Base-by-base conservation (phyloP, 768 basidiomycete genomes). In the Trametes villosa region DNA sequence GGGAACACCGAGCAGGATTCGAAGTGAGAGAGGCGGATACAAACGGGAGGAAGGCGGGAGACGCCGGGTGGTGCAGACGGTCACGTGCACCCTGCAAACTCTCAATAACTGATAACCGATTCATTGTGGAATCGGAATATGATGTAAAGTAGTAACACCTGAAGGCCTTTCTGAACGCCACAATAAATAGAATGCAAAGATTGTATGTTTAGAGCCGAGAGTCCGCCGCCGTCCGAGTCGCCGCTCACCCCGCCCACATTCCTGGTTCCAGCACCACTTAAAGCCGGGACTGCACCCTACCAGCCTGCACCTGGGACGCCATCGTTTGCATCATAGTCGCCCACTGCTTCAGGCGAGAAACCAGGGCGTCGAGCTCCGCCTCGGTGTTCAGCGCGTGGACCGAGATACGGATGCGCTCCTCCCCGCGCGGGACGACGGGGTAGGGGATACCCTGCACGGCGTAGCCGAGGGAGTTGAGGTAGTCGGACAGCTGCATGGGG, bases 331-430 rank as follows among this genome's bases (percentile, higher is more conserved):
- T 55, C 53, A 55, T 50, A 18, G 44, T 45, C 9, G 53, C 53
- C 61, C 61, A 62, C 30, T 57, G 55, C 36, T 20, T 27, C 22
- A 62, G 55, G 6, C 61, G 61, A 9, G 44, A 24, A 9, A 63
- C 26, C 20, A 63, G 29, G 18, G 34, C 22, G 27, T 65, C 64
- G 15, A 77, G 62, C 61, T 78, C 76, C 26, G 46, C 56, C 52
- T 65, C 44, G 27, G 64, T 65, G 41, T 65, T 67, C 22, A 47
- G 51, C 7, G 61, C 58, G 31, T 65, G 66, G 24, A 61, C 30
- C 0, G 62, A 53, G 53, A 61, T 59, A 31, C 67, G 64, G 18
- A 68, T 60, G 30, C 62, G 58, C 59, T 64, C 67, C 53, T 63
- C 27, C 3, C 64, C 64, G 12, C 42, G 22, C 30, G 67, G 67